Evolutionary conservation across 306 rosid genomes (phyloP), one percentile per base, ranked within the genome.

Genomic region (Cucurbita moschata): DNA sequence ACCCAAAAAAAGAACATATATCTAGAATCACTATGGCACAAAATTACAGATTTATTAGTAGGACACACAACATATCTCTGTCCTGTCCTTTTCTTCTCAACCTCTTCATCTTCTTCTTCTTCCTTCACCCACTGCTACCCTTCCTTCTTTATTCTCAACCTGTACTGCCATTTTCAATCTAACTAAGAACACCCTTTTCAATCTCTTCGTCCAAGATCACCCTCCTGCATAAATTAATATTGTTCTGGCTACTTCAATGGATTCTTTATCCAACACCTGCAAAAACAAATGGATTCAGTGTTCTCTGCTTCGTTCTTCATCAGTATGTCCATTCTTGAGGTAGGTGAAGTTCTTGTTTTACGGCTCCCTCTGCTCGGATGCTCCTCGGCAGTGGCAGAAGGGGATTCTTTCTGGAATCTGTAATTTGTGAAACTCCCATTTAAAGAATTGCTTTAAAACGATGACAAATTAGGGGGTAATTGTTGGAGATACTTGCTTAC

Each of bases 301-400:
- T 10, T 40, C 11, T 64, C 57, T 68, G 57, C 11, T 47, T 68
- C 8, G 1, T 19, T 58, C 5, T 26, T 8, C 35, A 10, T 86
- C 83, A 92, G 52, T 92, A 92, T 9, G 96, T 88, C 98, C 98
- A 92, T 43, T 92, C 98, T 61, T 86, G 89, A 1, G 98, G 98
- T 6, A 90, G 75, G 38, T 87, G 88, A 62, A 74, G 26, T 77
- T 92, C 97, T 56, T 79, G 79, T 54, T 59, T 86, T 12, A 83
- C 65, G 0, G 83, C 62, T 26, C 73, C 92, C 21, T 86, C 94
- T 1, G 83, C 75, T 72, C 87, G 79, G 7, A 77, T 10, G 8
- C 43, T 18, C 23, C 87, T 79, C 57, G 81, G 93, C 62, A 83
- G 87, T 68, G 81, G 67, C 44, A 85, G 44, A 18, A 85, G 39